Base-by-base conservation (phyloP, 192 early-diverging fungal genomes). In the Coemansia sp. region DNA sequence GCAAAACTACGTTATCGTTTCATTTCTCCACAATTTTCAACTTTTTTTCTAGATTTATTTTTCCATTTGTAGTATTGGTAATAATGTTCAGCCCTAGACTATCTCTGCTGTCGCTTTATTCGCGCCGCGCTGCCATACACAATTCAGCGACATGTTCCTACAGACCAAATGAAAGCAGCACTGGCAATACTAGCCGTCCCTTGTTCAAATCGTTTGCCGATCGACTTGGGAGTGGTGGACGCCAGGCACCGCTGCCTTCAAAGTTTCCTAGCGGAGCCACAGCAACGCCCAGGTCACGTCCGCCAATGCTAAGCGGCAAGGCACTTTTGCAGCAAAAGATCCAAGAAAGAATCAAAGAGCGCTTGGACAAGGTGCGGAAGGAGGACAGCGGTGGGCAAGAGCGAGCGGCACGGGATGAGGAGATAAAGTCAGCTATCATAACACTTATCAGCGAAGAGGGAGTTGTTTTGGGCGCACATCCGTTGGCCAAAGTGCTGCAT, bases 341-440 rank as follows among this genome's bases (percentile, higher is more conserved):
- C 16, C 52, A 66, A 22, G 34, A 66, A 31, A 22, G 53, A 2
- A 75, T 75, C 62, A 57, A 65, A 36, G 40, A 69, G 62, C 38
- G 63, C 16, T 22, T 72, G 13, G 36, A 64, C 40, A 57, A 64
- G 20, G 31, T 58, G 34, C 31, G 64, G 40, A 63, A 63, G 24
- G 65, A 72, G 34, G 27, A 49, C 1, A 18, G 24, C 34, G 46
- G 50, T 8, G 36, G 57, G 9, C 36, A 66, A 22, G 62, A 72
- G 40, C 65, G 73, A 1, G 62, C 73, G 24, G 66, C 70, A 5
- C 75, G 75, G 15, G 75, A 82, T 55, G 75, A 78, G 39, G 69
- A 82, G 72, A 82, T 78, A n/a, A 12, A 22, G 6, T 49, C 69
- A 16, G 46, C 80, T 2, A 71, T 74, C 68, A 72, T 82, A 12